A percentile compares a stretch with the other conserved stretches of the same genome.
These are phyloP conservation scores for Pythium dissimile DNA, from an alignment of 352 stramenopile genomes.

Conservation along the genomic window DNA sequence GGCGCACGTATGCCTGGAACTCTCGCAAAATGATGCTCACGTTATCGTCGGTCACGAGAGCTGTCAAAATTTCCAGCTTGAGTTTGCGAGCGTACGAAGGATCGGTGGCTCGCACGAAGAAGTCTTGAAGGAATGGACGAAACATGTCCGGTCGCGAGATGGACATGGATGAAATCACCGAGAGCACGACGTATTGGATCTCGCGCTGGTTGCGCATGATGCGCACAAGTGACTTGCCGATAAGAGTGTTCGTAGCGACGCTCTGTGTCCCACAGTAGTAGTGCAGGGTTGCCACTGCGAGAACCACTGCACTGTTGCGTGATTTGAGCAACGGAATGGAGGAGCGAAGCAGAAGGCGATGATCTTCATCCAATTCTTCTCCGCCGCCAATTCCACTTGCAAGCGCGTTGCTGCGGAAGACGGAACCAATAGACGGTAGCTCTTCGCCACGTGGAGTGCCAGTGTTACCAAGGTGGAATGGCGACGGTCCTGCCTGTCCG, in stretches of 20 bases:
- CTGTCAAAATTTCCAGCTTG: constrained; percentile 97
- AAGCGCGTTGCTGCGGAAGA: constrained; percentile 68
- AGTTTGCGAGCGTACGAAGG: constrained; percentile 94
- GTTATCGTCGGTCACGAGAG: constrained; percentile 89
- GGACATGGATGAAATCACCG: constrained; percentile 94
- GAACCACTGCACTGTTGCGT: constrained; percentile 95
- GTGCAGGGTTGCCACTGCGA: constrained; percentile 95
- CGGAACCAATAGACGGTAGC: constrained; percentile 66
- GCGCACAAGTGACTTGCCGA: constrained; percentile 96
- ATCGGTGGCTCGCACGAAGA: constrained; percentile 96
- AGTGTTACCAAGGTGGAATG: constrained; percentile 24
- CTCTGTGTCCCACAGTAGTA: constrained; percentile 95
- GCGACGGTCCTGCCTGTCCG: constrained; percentile 23
- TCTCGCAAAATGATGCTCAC: constrained; percentile 94
- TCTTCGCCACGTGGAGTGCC: constrained; percentile 27
- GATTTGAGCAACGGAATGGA: constrained; percentile 96
- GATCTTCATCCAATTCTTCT: constrained; percentile 94
- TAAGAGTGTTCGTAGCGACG: constrained; percentile 82
- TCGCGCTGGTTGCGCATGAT: constrained; percentile 96
- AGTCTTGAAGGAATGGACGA: constrained; percentile 94
- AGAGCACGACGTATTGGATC: constrained; percentile 98
- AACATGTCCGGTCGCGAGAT: constrained; percentile 95
- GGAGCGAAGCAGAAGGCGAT: constrained; percentile 93
- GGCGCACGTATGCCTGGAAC: constrained; percentile 95
- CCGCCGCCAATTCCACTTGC: constrained; percentile 61